Evolutionary conservation across 257 asterid species (phyloP), one percentile per base, ranked within the genome.

Genomic region (Solanum tarijense): DNA sequence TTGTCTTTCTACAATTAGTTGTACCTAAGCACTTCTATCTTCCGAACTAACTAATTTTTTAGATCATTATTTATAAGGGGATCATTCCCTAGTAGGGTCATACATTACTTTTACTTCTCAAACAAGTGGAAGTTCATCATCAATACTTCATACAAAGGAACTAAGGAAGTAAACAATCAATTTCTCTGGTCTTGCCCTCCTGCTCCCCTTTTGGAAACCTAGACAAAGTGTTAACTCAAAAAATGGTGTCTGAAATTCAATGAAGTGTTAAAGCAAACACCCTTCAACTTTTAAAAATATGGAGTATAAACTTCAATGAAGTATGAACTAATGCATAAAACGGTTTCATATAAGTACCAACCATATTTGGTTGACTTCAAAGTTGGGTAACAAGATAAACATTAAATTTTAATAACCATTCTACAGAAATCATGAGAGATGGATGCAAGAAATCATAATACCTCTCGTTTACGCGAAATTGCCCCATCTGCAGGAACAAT

Each of bases 401-500:
- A 82, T 48, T 82, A 48, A 82, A 82, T 27, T 81, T 32, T 75
- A 12, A 75, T 48, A 82, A 46, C 31, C 86, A 60, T 76, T 48
- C 48, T 32, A 20, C 18, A 27, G n/a, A 35, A 52, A 52, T 21
- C 58, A n/a, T 81, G 38, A 78, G 69, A 55, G 65, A 89, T 60
- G 55, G 86, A 29, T 35, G 66, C 32, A 41, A 21, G 41, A 76
- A 46, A 65, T 48, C 60, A 86, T 68, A 86, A 31, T 90, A 96
- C 99, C 98, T 92, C 92, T 18, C 98, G 94, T 87, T 83, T 79
- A 58, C 85, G 89, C 23, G 91, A 90, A 91, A 91, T 87, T 35
- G 81, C 92, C 86, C 94, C 94, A 90, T 92, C 94, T 23, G 87
- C 93, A 62, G 93, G 93, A 68, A 91, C 83, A 46, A 92, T 88